Conservation (phyloP, 2,329 filamentous ascomycete species). For the Paraphaeosphaeria minitans region DNA sequence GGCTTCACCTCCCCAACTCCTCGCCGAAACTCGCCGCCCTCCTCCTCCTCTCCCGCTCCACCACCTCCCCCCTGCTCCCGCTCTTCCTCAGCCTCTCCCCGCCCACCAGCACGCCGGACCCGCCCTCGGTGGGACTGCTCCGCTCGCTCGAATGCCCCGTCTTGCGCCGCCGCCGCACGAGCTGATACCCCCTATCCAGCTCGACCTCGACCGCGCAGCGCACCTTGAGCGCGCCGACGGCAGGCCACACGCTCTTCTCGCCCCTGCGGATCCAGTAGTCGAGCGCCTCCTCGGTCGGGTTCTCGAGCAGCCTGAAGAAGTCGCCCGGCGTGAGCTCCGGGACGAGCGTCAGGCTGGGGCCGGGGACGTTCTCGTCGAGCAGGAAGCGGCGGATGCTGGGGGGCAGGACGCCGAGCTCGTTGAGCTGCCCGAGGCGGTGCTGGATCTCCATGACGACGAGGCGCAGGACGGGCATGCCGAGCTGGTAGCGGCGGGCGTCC, state of each 20-base stretch:
- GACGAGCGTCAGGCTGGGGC: conserved; percentile 78
- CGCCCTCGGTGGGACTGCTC: conserved; percentile 15
- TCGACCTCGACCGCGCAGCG: conserved; percentile 86
- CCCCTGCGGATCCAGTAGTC: conserved; percentile 86
- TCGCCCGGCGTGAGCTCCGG: conserved; percentile 76
- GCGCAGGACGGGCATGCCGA: conserved; percentile 63
- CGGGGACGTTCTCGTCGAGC: conserved; percentile 81
- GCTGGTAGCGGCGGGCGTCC: conserved; percentile 60
- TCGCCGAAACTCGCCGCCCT: conserved; percentile 40
- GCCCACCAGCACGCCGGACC: conserved; percentile 14
- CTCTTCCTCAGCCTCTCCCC: conserved; percentile 21
- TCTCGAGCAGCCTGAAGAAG: conserved; percentile 80
- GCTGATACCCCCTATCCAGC: conserved; percentile 82
- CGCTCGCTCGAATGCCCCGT: conserved; percentile 38
- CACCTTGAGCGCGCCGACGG: conserved; percentile 79
- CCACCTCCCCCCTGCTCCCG: conserved; percentile 28
- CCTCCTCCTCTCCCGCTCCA: conserved; percentile 20
- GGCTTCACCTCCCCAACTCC: background rate
- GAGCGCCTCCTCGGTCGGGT: conserved; percentile 74
- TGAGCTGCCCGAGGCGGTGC: conserved; percentile 80
- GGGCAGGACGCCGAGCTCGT: conserved; percentile 75
- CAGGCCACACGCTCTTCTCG: conserved; percentile 89
- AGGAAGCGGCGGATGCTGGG: conserved; percentile 73
- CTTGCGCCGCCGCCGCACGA: conserved; percentile 65
- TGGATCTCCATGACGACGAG: conserved; percentile 77